Evolutionary conservation across 257 asterid species (phyloP).

Genomic region (Petrea volubilis): DNA sequence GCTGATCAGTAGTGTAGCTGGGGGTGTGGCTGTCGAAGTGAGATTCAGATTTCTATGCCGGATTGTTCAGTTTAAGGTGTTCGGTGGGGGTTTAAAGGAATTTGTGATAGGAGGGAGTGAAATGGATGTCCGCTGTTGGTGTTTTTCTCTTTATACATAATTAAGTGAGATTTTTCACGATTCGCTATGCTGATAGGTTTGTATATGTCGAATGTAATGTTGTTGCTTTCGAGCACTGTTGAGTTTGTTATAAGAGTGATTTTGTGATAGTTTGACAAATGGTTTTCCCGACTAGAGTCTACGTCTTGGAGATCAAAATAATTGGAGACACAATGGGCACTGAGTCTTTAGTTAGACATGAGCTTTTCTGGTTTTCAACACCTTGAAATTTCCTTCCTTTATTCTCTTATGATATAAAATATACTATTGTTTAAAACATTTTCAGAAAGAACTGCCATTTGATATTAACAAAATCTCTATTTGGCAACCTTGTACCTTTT

Average conservation of each 20-base stretch:
- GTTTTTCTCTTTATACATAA: neutral
- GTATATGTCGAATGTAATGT: neutral
- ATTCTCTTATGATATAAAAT: neutral
- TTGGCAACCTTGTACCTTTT: neutral
- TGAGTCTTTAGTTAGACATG: neutral
- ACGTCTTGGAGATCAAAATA: no score
- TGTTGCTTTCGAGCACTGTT: neutral
- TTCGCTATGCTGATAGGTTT: neutral
- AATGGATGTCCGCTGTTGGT: neutral
- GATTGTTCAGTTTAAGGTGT: neutral
- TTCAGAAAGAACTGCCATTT: neutral
- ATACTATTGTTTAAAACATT: neutral
- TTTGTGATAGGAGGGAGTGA: neutral
- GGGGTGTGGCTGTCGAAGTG: neutral
- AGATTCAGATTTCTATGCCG: neutral
- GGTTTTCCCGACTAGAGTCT: neutral
- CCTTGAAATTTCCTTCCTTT: neutral
- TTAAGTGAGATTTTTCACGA: neutral
- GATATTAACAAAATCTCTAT: neutral
- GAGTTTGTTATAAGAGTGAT: neutral
- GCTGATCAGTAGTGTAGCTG: neutral
- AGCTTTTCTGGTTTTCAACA: conserved; percentile 1
- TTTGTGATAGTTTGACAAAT: conserved; percentile 1
- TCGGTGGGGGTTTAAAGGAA: neutral
- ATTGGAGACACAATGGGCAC: neutral